phyloP scores from a whole-genome alignment of 208 protist species.

The Acanthamoeba castellanii region DNA sequence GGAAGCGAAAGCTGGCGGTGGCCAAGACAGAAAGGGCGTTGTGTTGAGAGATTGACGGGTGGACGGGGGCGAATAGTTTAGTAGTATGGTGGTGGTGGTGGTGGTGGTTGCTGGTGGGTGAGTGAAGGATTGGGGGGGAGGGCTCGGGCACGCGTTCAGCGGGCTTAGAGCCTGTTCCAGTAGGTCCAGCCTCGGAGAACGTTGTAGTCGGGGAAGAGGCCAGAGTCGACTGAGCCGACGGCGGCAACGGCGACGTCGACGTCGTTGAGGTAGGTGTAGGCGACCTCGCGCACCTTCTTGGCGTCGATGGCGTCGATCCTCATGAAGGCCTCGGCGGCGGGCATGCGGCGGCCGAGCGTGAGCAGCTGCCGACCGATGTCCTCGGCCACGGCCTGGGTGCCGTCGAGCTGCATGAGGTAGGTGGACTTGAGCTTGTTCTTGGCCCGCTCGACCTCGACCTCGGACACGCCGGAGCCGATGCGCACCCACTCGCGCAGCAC shows the following conservation, averaged over 20 bases:
- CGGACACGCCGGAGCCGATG: conserved; percentile 84
- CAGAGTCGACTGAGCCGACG: conserved; percentile 79
- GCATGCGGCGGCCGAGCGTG: conserved; percentile 90
- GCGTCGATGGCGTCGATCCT: conserved; percentile 95
- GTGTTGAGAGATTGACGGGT: not conserved
- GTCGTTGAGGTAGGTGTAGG: conserved; percentile 83
- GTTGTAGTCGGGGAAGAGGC: conserved; percentile 86
- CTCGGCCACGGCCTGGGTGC: conserved; percentile 95
- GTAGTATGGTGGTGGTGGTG: not conserved
- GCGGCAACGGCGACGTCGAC: conserved; percentile 79
- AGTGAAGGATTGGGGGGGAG: too few species aligned
- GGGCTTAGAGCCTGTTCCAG: conserved; percentile 77
- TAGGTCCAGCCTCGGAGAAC: conserved; percentile 80
- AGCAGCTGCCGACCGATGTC: conserved; percentile 98
- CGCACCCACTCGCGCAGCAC: conserved; percentile 84
- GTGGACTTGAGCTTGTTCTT: conserved; percentile 95
- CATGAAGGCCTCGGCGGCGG: conserved; percentile 94
- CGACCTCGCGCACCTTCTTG: conserved; percentile 90
- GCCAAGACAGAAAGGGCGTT: not conserved
- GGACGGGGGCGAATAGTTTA: too few species aligned
- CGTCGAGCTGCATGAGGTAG: conserved; percentile 95
- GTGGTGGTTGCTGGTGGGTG: too few species aligned
- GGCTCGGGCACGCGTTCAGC: not conserved
- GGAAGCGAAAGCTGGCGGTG: not conserved
- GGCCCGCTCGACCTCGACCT: conserved; percentile 93